phyloP scores from a whole-genome alignment of 1,284 basidiomycete species.

The Puccinia novopanici region DNA sequence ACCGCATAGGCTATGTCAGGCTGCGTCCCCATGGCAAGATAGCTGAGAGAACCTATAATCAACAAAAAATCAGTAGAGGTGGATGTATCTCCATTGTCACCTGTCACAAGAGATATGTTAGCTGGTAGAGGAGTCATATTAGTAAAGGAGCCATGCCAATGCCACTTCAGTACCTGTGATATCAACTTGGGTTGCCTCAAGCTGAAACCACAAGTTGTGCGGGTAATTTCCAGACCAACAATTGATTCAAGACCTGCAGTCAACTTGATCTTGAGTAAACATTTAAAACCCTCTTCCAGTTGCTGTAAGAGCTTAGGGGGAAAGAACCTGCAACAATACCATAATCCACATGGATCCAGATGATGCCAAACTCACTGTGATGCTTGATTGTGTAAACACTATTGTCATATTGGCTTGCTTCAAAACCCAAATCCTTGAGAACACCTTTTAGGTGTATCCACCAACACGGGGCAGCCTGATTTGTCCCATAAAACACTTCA shows the following conservation, averaged over 20 bases:
- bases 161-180: background rate
- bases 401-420: background rate
- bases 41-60: background rate
- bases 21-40: background rate
- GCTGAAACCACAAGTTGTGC: background rate
- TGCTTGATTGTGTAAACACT: background rate
- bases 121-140: background rate
- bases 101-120: background rate
- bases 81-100: background rate
- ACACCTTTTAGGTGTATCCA: background rate
- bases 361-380: background rate
- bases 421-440: too few relatives aligned
- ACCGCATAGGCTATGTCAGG: background rate
- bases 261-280: background rate
- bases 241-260: background rate
- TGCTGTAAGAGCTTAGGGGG: background rate
- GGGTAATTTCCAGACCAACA: background rate
- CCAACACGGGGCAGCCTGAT: slow-evolving; percentile 1
- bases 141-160: background rate
- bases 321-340: background rate
- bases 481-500: background rate
- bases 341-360: background rate
- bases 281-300: background rate
- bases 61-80: background rate
- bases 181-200: background rate